phyloP scores from a whole-genome alignment of 495 filamentous ascomycete genomes.

The Neurospora terricola region DNA sequence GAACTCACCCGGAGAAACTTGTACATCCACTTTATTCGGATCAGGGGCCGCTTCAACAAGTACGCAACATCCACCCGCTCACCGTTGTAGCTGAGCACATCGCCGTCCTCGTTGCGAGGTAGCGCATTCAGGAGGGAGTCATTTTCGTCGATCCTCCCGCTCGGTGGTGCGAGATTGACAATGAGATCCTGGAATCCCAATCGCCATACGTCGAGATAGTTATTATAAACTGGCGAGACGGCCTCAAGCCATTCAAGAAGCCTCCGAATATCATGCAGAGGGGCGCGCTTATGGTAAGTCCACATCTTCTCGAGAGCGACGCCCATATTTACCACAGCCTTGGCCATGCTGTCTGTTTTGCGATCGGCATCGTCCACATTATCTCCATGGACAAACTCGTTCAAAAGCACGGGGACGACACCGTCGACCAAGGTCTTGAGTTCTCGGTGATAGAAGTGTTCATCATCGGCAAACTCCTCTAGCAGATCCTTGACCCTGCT shows the following conservation, averaged over 20 bases:
- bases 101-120: constrained; percentile 66
- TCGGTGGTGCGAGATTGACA: constrained; percentile 75
- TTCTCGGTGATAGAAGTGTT: constrained; percentile 85
- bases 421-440: constrained; percentile 90
- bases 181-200: constrained; percentile 93
- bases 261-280: constrained; percentile 54
- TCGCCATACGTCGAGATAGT: constrained; percentile 85
- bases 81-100: constrained; percentile 65
- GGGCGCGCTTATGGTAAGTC: constrained; percentile 67
- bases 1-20: constrained; percentile 65
- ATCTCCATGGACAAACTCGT: constrained; percentile 68
- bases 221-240: constrained; percentile 66
- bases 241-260: constrained; percentile 73
- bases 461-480: constrained; percentile 71
- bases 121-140: constrained; percentile 57
- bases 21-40: constrained; percentile 77
- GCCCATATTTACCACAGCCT: constrained; percentile 92
- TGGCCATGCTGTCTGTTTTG: constrained; percentile 47
- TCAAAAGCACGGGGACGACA: constrained; percentile 86
- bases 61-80: constrained; percentile 93
- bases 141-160: constrained; percentile 36
- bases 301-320: constrained; percentile 77
- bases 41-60: constrained; percentile 78
- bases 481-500: constrained; percentile 67
- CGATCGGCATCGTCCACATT: constrained; percentile 50